Evolutionary conservation across 257 asterid genomes (phyloP).

Genomic region (Ballota nigra): DNA sequence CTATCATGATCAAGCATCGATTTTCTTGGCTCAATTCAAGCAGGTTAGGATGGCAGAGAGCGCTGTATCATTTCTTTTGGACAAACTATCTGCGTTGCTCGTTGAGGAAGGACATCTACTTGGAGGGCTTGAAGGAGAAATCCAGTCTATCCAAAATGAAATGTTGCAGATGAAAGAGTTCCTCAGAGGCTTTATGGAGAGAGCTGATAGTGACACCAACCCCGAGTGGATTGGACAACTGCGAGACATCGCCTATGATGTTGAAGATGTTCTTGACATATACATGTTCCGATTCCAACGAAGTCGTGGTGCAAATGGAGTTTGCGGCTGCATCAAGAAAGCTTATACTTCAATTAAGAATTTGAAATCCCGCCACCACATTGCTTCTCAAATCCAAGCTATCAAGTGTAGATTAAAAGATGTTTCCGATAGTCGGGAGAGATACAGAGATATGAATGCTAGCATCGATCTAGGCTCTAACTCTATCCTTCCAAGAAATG

Average conservation of each 20-base stretch:
- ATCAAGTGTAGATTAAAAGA: not conserved
- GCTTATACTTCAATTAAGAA: not conserved
- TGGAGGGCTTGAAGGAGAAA: constrained; percentile 16
- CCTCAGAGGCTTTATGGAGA: constrained; percentile 32
- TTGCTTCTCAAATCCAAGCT: not conserved
- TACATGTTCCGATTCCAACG: constrained; percentile 17
- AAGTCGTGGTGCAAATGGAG: not conserved
- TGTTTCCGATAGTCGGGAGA: not conserved
- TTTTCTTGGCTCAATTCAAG: too few relatives aligned
- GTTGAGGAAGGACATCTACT: constrained; percentile 8
- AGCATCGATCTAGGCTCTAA: not conserved
- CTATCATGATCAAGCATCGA: too few relatives aligned
- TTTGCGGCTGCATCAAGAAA: not conserved
- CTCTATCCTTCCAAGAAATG: not conserved
- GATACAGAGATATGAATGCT: not conserved
- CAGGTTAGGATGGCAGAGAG: too few relatives aligned
- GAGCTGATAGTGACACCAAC: constrained; percentile 21
- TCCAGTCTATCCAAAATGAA: constrained; percentile 26
- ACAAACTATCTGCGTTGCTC: constrained; percentile 23
- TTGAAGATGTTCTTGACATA: constrained; percentile 36
- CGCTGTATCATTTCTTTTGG: constrained; percentile 26
- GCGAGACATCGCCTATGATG: constrained; percentile 36
- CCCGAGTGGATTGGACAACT: constrained; percentile 39
- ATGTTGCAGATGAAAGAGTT: constrained; percentile 32
- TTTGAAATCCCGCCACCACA: not conserved